Evolutionary conservation across 2,329 filamentous ascomycete species (phyloP), one percentile per base, ranked within the genome.

Genomic region (Xylaria sp.): DNA sequence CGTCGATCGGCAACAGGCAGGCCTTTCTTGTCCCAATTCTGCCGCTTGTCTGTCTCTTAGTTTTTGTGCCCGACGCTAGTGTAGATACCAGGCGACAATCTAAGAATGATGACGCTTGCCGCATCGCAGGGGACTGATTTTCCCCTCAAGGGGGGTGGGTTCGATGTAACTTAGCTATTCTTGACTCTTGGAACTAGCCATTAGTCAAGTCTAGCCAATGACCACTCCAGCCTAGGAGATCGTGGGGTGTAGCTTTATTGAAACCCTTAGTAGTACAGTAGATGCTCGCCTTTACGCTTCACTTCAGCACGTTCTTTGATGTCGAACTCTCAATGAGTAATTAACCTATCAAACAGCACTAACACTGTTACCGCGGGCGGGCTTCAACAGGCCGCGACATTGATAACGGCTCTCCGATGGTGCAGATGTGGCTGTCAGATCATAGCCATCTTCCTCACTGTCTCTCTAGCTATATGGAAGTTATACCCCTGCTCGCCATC

Each of bases 161-260:
- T 38, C 53, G 15, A 23, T 47, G 45, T 46, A 46, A 15, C 43
- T 14, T 6, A 46, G 5, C 28, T 5, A 31, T 9, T 46, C 23
- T 14, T 46, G 42, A 23, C 42, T 45, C 19, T 12, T 14, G 42
- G 19, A 28, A 19, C 14, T 45, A 45, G 19, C 21, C 31, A 15
- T 3, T 19, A n/a, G n/a, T n/a, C n/a, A 15, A 21, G 43, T 49
- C 57, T 33, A 17, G 45, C 46, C 46, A 49, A 52, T 40, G 23
- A 37, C 31, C n/a, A n/a, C 23, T n/a, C 33, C 25, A 37, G 47
- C 28, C 15, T 51, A 9, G 35, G 42, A 23, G 37, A 49, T 19
- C 42, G 31, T 50, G 31, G 57, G 61, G 45, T 53, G 62, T 59
- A 54, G 35, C 37, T 38, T 33, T 64, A 62, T 17, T 55, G 59